Evolutionary conservation across 768 basidiomycete genomes (phyloP), one percentile per base, ranked within the genome.

Genomic region (Guyanaporus albipodus): DNA sequence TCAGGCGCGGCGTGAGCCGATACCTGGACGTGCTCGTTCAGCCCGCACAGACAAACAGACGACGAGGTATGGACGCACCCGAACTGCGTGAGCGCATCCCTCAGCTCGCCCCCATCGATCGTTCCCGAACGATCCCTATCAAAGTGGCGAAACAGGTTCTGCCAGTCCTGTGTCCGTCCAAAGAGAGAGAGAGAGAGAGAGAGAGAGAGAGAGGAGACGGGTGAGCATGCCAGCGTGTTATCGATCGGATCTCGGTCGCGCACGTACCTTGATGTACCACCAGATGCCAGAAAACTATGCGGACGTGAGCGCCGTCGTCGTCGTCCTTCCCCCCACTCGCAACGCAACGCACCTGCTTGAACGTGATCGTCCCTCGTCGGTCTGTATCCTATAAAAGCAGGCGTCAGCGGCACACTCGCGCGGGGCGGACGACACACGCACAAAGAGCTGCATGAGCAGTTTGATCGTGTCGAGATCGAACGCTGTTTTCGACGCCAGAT

Each of bases 401-500:
- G 6, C 37, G 23, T 23, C 23, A 24, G 22, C n/a, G 23, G 24
- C 8, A 2, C 11, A 10, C 10, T 8, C 19, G 4, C 19, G 4
- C 35, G 8, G 8, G 4, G n/a, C 19, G 11, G 15, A 15, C 33
- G 28, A 43, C 18, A 63, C n/a, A 54, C 83, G 57, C 45, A 87
- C 87, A 64, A 92, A 91, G 52, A 91, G 54, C 21, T 74, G 73
- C 83, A 92, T 89, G 52, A 91, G 72, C 27, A 91, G 74, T 71
- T 88, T 90, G 64, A 91, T 85, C 21, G 90, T 91, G 58, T 91
- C 90, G 45, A 87, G 69, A 68, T 91, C 89, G 58, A 91, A 91
- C 6, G 83, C 87, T 88, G 44, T 6, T 2, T 11, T 22, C 3
- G 18, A 14, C 38, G 9, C n/a, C 24, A 19, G 4, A 7, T 11